Evolutionary conservation across 768 basidiomycete genomes (phyloP), one percentile per base, ranked within the genome.

Genomic region (Podaxis mareebaensis): DNA sequence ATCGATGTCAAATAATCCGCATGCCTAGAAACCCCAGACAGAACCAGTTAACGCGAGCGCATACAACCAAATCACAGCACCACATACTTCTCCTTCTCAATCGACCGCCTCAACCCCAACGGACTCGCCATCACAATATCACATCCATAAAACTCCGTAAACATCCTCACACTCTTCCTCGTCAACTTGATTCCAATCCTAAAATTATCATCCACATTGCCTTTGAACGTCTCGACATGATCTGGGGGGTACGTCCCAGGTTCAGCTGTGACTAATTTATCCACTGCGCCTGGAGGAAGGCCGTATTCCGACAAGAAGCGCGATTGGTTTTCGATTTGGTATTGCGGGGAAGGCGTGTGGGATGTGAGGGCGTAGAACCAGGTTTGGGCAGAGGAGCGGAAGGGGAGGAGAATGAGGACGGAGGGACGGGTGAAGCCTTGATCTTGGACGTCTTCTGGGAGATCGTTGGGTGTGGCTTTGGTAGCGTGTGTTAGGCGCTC

Each of bases 351-450:
- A 20, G 93, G 86, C 15, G 91, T 88, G 70, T 93, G 93, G 17
- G 86, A 78, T 2, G 88, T 88, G 58, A 98, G 78, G 26, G 91
- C 86, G n/a, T 81, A 80, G 65, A 95, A 78, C 93, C 96, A 98
- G 60, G 85, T 81, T 5, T 91, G 77, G 0, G 93, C 96, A 55
- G 88, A 89, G 44, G 93, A 93, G 54, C 97, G 94, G 79, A 98
- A 95, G 1, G 97, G 97, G 10, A 96, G 84, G 62, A 99, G 86
- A 66, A 99, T 78, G 52, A 99, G 91, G 30, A 96, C 81, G 20
- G 96, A 95, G 10, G 97, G 96, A 4, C 97, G 91, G 6, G 96
- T 97, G 77, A 98, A 99, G 28, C 96, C 96, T 82, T 99, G 97
- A 71, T 99, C 97, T 76, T 93, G 93, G 13, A 92, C 83, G 64